Evolutionary conservation across 2,329 filamentous ascomycete genomes (phyloP).

Genomic region (Eurotiales sp.): DNA sequence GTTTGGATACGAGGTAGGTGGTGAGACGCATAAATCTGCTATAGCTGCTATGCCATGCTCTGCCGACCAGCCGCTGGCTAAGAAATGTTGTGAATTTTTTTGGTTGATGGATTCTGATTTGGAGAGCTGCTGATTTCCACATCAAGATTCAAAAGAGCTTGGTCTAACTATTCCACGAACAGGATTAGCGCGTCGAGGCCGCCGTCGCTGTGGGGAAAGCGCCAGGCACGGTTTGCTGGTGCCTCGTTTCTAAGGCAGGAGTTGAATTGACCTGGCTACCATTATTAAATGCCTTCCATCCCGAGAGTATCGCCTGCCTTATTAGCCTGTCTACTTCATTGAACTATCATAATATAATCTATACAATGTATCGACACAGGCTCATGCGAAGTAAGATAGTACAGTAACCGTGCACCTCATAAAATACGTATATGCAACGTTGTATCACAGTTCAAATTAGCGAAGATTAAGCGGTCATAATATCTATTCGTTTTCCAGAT

Average conservation of each 20-base stretch:
- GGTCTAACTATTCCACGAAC: constrained; percentile 4
- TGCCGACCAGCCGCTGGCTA: neutral
- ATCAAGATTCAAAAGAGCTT: constrained; percentile 4
- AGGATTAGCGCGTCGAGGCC: constrained; percentile 5
- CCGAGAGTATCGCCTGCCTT: neutral
- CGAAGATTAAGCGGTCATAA: neutral
- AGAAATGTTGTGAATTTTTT: constrained; percentile 2
- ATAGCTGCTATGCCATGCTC: constrained; percentile 8
- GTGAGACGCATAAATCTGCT: constrained; percentile 20
- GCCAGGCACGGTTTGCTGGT: constrained; percentile 1
- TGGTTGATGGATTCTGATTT: neutral
- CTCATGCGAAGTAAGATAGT: constrained; percentile 1
- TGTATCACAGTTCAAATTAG: neutral
- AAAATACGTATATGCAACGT: neutral
- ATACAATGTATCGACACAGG: constrained; percentile 1
- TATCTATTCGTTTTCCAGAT: constrained; percentile 73
- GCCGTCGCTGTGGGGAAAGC: constrained; percentile 4
- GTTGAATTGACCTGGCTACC: too few relatives aligned
- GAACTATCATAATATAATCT: neutral
- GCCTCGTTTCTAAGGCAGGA: neutral
- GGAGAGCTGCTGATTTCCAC: constrained; percentile 10
- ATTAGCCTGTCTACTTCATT: neutral
- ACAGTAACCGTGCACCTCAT: neutral
- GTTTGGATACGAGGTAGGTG: neutral
- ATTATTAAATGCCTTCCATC: too few relatives aligned